Conservation (phyloP, 768 basidiomycete genomes). For the Suillus subaureus region DNA sequence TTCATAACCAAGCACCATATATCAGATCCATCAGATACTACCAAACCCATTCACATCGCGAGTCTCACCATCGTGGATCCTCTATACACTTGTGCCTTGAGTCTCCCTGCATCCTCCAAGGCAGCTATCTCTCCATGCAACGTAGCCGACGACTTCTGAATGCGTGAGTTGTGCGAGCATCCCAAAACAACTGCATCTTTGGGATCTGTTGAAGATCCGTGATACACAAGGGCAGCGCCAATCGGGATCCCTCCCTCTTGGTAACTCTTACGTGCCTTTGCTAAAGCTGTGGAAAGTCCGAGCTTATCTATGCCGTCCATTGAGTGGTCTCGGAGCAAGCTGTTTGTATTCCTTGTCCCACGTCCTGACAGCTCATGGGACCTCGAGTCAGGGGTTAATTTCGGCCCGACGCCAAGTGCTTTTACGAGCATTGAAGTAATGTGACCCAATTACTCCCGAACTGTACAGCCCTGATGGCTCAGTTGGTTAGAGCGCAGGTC, state of each 20-base stretch:
- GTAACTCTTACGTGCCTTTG: slow-evolving; percentile 49
- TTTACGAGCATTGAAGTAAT: background rate
- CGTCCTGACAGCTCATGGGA: slow-evolving; percentile 3
- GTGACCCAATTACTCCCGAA: fast-evolving
- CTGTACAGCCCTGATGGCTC: slow-evolving; percentile 41
- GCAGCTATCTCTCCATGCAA: slow-evolving; percentile 52
- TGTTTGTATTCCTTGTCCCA: background rate
- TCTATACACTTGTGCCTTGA: slow-evolving; percentile 46
- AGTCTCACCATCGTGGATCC: slow-evolving; percentile 50
- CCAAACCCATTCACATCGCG: background rate
- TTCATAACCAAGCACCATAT: background rate
- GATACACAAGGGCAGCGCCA: slow-evolving; percentile 50
- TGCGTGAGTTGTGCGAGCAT: slow-evolving; percentile 45
- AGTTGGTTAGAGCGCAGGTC: slow-evolving; percentile 60
- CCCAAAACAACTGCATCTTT: slow-evolving; percentile 37
- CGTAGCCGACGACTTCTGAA: slow-evolving; percentile 46
- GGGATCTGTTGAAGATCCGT: slow-evolving; percentile 16
- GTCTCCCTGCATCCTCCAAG: slow-evolving; percentile 55
- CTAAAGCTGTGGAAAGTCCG: slow-evolving; percentile 35
- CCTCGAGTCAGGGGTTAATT: background rate
- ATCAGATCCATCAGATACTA: background rate
- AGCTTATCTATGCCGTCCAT: slow-evolving; percentile 29
- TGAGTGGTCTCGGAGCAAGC: background rate
- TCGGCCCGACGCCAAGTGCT: background rate
- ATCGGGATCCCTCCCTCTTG: slow-evolving; percentile 65